These are phyloP conservation scores for Chrysopogon serrulatus DNA, from an alignment of 176 grass and related monocot genomes.

Conservation along the genomic window DNA sequence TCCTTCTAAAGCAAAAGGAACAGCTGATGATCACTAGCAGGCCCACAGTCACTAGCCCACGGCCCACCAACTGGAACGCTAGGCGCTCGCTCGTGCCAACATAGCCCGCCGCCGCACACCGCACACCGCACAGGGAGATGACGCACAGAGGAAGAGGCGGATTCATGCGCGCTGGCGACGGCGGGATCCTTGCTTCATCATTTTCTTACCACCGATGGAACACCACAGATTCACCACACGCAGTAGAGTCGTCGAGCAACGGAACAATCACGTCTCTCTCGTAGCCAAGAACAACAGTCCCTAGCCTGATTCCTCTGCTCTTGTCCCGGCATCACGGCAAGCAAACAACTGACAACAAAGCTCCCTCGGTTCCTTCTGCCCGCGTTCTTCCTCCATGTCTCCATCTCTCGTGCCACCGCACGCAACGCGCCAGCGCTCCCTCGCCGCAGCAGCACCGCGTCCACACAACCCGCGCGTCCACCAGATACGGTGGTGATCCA, in stretches of 20 bases:
- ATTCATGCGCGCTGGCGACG: too few species aligned
- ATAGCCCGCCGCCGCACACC: too few species aligned
- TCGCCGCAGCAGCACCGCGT: not conserved
- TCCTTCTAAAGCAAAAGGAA: not conserved
- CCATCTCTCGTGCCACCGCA: not conserved
- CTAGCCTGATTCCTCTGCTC: not conserved
- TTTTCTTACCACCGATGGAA: not conserved
- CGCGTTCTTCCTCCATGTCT: not conserved
- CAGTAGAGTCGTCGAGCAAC: not conserved
- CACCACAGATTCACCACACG: not conserved
- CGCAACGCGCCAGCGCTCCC: not conserved
- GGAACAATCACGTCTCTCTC: not conserved
- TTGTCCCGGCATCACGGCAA: not conserved
- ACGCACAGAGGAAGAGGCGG: too few species aligned
- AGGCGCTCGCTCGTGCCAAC: not conserved
- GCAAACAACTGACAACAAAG: not conserved
- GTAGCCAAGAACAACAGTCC: not conserved
- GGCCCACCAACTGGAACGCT: not conserved
- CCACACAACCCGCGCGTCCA: not conserved
- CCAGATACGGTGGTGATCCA: not conserved
- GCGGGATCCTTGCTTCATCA: not conserved
- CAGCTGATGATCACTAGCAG: not conserved
- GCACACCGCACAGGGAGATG: too few species aligned
- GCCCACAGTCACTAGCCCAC: not conserved
- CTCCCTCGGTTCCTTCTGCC: not conserved